Evolutionary conservation across 2,329 filamentous ascomycete genomes (phyloP).

Genomic region (Aspergillus tanneri): DNA sequence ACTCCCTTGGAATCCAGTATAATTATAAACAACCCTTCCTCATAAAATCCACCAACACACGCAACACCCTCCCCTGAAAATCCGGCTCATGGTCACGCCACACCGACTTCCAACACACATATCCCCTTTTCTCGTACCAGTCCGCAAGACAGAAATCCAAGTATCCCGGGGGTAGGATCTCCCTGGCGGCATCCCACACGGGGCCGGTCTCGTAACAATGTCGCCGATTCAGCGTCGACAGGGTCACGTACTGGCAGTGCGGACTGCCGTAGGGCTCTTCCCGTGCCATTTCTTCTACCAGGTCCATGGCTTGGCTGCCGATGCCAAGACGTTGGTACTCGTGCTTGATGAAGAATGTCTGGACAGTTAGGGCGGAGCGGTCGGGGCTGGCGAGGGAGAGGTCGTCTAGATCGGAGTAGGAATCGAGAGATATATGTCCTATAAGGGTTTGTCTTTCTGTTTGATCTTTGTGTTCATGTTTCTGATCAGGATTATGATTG

Average conservation of each 20-base stretch:
- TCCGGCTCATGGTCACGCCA: conserved; percentile 14
- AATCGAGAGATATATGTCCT: conserved; percentile 32
- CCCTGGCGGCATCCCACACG: conserved; percentile 6
- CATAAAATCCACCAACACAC: conserved; percentile 25
- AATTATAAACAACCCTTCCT: too few species aligned
- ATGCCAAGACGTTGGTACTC: conserved; percentile 20
- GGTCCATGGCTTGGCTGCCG: conserved; percentile 19
- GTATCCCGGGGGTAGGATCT: conserved; percentile 13
- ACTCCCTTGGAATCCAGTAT: too few species aligned
- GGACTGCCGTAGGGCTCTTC: conserved; percentile 21
- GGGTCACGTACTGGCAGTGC: conserved; percentile 13
- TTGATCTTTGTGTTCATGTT: background rate
- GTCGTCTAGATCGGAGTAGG: conserved; percentile 16
- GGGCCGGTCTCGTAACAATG: conserved; percentile 22
- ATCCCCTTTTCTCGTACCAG: conserved; percentile 30
- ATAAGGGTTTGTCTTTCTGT: conserved; percentile 16
- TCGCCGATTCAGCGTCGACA: conserved; percentile 23
- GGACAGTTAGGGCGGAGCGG: conserved; percentile 21
- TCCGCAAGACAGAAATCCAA: conserved; percentile 19
- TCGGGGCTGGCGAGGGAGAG: conserved; percentile 15
- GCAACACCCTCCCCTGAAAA: conserved; percentile 11
- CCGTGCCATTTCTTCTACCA: conserved; percentile 21
- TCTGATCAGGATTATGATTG: background rate
- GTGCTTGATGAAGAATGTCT: conserved; percentile 27
- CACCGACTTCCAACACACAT: conserved; percentile 29